Percentiles rank a stretch among this genome's conserved stretches.
phyloP scores from a whole-genome alignment of 2,329 filamentous ascomycete species.

The Coccinonectria pachysandricola region DNA sequence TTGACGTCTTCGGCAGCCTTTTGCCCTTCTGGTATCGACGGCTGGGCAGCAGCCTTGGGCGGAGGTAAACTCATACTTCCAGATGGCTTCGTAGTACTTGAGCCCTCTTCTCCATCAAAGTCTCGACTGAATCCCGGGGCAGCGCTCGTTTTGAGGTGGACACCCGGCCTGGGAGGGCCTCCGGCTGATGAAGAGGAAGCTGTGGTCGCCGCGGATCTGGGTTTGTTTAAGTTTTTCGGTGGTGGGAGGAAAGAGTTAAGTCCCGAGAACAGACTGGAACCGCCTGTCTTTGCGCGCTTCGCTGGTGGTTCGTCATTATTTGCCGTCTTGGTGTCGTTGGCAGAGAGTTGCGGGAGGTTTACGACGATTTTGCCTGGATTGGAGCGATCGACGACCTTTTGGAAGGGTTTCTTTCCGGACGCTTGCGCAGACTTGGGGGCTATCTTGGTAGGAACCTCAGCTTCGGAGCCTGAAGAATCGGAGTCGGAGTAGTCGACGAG shows the following conservation, averaged over 20 bases:
- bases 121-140: slow-evolving; percentile 71
- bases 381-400: slow-evolving; percentile 71
- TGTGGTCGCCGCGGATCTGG: slow-evolving; percentile 21
- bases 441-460: slow-evolving; percentile 20
- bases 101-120: slow-evolving; percentile 13
- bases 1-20: slow-evolving; percentile 55
- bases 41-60: slow-evolving; percentile 31
- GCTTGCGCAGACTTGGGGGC: slow-evolving; percentile 20
- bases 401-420: slow-evolving; percentile 51
- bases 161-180: slow-evolving; percentile 13
- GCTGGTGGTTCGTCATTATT: slow-evolving; percentile 40
- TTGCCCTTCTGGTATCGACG: slow-evolving; percentile 44
- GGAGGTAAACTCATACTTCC: slow-evolving; percentile 26
- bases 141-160: slow-evolving; percentile 74
- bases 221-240: slow-evolving; percentile 52
- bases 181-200: too few relatives aligned
- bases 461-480: slow-evolving; percentile 62
- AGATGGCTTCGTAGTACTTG: slow-evolving; percentile 10
- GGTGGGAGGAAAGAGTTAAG: slow-evolving; percentile 83
- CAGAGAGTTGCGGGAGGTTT: slow-evolving; percentile 52
- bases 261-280: slow-evolving; percentile 58
- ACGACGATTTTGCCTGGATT: slow-evolving; percentile 79
- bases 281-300: slow-evolving; percentile 54
- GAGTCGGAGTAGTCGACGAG: slow-evolving; percentile 81
- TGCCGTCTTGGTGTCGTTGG: slow-evolving; percentile 25